Evolutionary conservation across 805 yeast genomes (phyloP), one percentile per base, ranked within the genome.

Genomic region (Saturnispora besseyi): DNA sequence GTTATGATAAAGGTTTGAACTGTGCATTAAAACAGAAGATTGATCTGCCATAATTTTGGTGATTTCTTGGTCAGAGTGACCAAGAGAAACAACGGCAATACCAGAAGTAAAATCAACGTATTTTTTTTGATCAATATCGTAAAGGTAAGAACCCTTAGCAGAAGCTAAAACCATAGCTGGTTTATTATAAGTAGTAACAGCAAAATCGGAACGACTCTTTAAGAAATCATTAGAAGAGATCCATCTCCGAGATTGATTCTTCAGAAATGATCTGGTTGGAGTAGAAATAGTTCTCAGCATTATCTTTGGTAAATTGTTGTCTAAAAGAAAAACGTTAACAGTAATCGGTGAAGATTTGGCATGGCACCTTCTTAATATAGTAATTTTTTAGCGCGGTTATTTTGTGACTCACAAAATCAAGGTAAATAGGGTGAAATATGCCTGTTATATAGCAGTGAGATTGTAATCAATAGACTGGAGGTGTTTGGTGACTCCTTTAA

Each of bases 41-140:
- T 93, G 99, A 41, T 84, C 84, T 51, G 68, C 66, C 53, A 89
- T 64, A 53, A 93, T 78, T 49, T 83, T 70, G 6, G 95, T 77
- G 34, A 93, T 76, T 54, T 81, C 83, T 4, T 81, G 79, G 58
- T 93, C 77, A 26, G 89, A 72, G 62, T 93, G 98, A 2, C 99
- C 99, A 55, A 93, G 71, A 1, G 87, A 83, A n/a, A 96, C 91
- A 13, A 93, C 99, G 1, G 99, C 98, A 57, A 93, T 91, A 48
- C 99, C 99, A 2, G 97, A 89, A 1, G 91, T 82, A 67, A 93
- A 91, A 63, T 93, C 99, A 46, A 93, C 74, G 61, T 83, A 93
- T 62, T 83, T 76, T 37, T 79, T 74, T 53, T 84, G 84, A 58
- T 87, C 88, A 45, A 84, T 67, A 65, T 93, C 99, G 73, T 82